Conservation (phyloP, 2,329 filamentous ascomycete genomes). For the Ophiognomonia clavigignenti-juglandacearum region DNA sequence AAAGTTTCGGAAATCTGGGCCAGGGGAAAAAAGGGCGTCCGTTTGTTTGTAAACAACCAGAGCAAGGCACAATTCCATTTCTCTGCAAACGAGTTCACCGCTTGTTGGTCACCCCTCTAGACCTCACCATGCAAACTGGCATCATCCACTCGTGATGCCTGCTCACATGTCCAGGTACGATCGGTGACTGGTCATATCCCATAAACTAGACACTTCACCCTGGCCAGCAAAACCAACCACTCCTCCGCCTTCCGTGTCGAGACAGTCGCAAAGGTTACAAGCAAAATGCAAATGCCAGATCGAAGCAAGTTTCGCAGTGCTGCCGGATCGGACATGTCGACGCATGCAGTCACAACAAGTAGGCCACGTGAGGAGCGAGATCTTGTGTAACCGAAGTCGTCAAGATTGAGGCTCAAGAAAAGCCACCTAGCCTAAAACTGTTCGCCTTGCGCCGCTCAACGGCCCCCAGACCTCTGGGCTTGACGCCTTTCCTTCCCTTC, state of each 20-base stretch:
- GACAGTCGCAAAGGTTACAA: background rate
- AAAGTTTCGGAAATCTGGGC: no score
- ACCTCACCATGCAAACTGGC: no score
- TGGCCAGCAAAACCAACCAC: background rate
- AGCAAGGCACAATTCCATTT: background rate
- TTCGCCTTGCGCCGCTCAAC: background rate
- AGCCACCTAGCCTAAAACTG: background rate
- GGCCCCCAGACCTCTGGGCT: background rate
- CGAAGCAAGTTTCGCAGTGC: background rate
- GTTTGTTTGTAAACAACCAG: background rate
- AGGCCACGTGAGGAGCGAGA: conserved; percentile 1
- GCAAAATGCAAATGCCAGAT: background rate
- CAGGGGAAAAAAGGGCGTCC: background rate
- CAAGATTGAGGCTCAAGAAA: conserved; percentile 12
- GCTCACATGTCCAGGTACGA: no score
- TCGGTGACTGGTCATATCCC: background rate
- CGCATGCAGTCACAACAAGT: background rate
- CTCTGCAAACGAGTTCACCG: background rate
- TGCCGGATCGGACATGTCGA: background rate
- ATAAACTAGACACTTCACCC: background rate
- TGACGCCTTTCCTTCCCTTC: no score
- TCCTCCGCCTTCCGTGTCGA: background rate
- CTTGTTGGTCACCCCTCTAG: no score
- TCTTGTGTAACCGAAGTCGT: conserved; percentile 10
- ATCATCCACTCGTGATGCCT: no score